Base-by-base conservation (phyloP, 352 stramenopile genomes). In the Pythium phragmiticola region DNA sequence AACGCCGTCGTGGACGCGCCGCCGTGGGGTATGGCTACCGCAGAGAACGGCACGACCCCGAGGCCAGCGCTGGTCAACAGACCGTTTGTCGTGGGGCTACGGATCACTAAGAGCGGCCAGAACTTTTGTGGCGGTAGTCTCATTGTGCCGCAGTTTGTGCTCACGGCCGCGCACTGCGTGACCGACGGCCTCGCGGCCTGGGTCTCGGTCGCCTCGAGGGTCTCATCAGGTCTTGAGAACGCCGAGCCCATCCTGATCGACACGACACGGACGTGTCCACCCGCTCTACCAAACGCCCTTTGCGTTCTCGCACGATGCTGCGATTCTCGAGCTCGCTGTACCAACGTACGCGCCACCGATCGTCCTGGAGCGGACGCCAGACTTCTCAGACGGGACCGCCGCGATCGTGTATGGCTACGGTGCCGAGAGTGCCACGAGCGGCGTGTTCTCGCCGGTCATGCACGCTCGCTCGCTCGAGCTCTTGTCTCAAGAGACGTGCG, bases 81-180 rank as follows among this genome's bases (percentile, higher is more conserved):
- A 19, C 51, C 61, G 11, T 74, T 58, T 42, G 61, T 70, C 36
- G 67, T 74, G 0, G 67, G 67, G 14, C 52, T 74, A 0, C 67
- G 67, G 19, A 59, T 70, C 19, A 74, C 67, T 19, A 66, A 70
- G 23, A 60, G 65, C 34, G 66, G 69, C 7, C 60, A 75, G 47
- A 75, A 75, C 26, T 81, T 77, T 50, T 84, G 75, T 46, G 75
- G 73, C 17, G 75, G 75, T 12, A 72, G 49, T 11, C 56, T 84
- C 8, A 79, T 84, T 21, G 54, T 73, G 21, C 66, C 71, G 9
- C 59, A 68, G 51, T 79, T 70, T 56, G 69, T 84, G 28, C 65
- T 84, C 45, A 84, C 75, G 21, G 75, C 75, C 1, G 75, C 69
- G 7, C 75, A 84, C 59, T 84, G 75, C 43, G 70, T 79, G 11